A percentile compares a stretch with the other conserved stretches of the same genome.
These are phyloP conservation scores for Fraxinus cuspidata DNA, from an alignment of 257 asterid genomes.

Conservation along the genomic window DNA sequence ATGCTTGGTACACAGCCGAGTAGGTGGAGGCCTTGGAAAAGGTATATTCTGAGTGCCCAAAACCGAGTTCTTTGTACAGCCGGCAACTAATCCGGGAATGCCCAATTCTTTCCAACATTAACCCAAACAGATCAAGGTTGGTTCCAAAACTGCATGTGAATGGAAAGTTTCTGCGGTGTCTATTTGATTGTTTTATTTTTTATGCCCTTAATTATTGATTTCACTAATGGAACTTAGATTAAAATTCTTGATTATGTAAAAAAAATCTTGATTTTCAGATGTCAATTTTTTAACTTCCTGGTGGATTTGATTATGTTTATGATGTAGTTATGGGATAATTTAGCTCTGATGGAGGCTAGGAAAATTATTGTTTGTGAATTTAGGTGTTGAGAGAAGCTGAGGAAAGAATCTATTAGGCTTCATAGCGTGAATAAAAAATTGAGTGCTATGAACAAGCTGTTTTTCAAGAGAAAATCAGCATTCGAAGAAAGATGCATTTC, in stretches of 20 bases:
- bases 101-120: constrained; percentile 82
- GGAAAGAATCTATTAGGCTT: constrained; percentile 76
- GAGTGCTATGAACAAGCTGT: constrained; percentile 80
- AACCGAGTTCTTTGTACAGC: constrained; percentile 81
- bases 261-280: not conserved
- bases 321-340: not conserved
- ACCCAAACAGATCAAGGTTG: constrained; percentile 96
- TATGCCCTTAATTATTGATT: not conserved
- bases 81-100: constrained; percentile 93
- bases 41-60: constrained; percentile 86
- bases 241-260: not conserved
- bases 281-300: not conserved
- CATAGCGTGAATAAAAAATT: constrained; percentile 87
- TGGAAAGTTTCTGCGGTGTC: constrained; percentile 2
- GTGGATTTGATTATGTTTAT: not conserved
- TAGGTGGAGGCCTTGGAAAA: constrained; percentile 95
- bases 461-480: too few species aligned
- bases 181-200: not conserved
- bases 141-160: constrained; percentile 92
- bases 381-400: constrained; percentile 95
- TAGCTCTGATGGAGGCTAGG: not conserved
- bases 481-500: too few species aligned
- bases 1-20: constrained; percentile 86
- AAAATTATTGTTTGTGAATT: constrained; percentile 13
- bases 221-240: not conserved